Evolutionary conservation across 2,329 filamentous ascomycete genomes (phyloP), one percentile per base, ranked within the genome.

Genomic region (Alternaria dauci): DNA sequence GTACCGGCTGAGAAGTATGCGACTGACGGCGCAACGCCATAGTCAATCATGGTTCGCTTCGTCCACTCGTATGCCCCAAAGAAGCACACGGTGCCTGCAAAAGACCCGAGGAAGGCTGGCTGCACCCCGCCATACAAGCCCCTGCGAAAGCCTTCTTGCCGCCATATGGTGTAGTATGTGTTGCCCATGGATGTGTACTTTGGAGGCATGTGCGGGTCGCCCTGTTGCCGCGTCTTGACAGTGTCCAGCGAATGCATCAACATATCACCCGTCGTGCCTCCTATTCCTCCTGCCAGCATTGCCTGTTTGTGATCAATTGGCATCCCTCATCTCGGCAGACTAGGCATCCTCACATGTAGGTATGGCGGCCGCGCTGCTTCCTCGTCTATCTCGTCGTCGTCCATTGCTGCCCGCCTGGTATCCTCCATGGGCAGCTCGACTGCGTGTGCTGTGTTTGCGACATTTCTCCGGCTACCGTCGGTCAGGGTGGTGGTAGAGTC

Each of bases 241-340:
- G 95, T 99, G 79, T 99, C 95, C 74, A 99, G 87, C 46, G 94
- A 98, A 82, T 99, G 95, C 95, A 99, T 99, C 68, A 99, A 84
- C 86, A 99, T 91, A 79, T 99, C 95, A 60, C 96, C 95, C 57
- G 91, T 96, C 16, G 92, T 94, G 54, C 95, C 95, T 74, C 96
- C 95, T 54, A 96, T 84, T 61, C 94, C 95, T 74, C 95, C 95
- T 34, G 95, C 95, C 74, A 99, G 85, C 94, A 98, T 99, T 77
- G 91, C 89, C 93, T 97, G 67, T 62, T 61, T 52, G 20, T 59
- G 38, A 68, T 76, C 72, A 76, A 73, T 63, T 58, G 58, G 50
- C 38, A 56, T 59, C 62, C 55, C 56, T 62, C 34, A 44, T 48
- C 20, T 26, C 20, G 28, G 30, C 26, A 23, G 32, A 39, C 41